These are phyloP conservation scores for Quercus lobata DNA, from an alignment of 331 rosid species.

Conservation along the genomic window DNA sequence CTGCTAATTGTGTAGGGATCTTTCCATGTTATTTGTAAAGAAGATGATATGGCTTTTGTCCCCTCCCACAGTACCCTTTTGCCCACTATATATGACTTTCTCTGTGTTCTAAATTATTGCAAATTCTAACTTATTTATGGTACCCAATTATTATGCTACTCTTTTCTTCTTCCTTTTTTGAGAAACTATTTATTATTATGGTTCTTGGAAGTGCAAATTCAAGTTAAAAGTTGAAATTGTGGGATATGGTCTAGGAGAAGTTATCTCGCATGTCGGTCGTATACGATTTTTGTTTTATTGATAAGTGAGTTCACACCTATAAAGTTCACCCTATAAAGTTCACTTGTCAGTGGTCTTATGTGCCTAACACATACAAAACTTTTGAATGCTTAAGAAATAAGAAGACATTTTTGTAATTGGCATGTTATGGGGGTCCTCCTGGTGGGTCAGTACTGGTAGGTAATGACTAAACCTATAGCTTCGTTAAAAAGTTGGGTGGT, in stretches of 20 bases:
- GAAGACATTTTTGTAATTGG: not conserved
- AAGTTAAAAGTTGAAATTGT: not conserved
- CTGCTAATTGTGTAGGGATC: slow-evolving; percentile 55
- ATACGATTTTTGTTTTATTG: too few relatives aligned
- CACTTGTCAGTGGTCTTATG: too few relatives aligned
- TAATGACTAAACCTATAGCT: slow-evolving; percentile 21
- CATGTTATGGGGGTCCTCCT: not conserved
- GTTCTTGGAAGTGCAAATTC: not conserved
- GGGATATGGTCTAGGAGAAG: not conserved
- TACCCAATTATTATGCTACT: too few relatives aligned
- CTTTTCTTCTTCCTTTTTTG: too few relatives aligned
- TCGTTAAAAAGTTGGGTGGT: slow-evolving; percentile 16
- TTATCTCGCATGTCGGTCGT: too few relatives aligned
- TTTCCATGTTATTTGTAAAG: slow-evolving; percentile 53
- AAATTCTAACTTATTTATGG: too few relatives aligned
- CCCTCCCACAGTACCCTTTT: slow-evolving; percentile 24
- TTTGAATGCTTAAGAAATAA: rapidly evolving
- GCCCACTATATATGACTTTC: not conserved
- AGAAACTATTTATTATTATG: not conserved
- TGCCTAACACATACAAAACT: too few relatives aligned
- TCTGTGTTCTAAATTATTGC: not conserved
- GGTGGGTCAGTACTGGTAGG: slow-evolving; percentile 21
- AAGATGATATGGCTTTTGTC: slow-evolving; percentile 40
- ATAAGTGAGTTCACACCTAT: rapidly evolving
- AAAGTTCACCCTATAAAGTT: rapidly evolving